phyloP scores from a whole-genome alignment of 75 land plant species.

The Chamaecyparis obtusa region DNA sequence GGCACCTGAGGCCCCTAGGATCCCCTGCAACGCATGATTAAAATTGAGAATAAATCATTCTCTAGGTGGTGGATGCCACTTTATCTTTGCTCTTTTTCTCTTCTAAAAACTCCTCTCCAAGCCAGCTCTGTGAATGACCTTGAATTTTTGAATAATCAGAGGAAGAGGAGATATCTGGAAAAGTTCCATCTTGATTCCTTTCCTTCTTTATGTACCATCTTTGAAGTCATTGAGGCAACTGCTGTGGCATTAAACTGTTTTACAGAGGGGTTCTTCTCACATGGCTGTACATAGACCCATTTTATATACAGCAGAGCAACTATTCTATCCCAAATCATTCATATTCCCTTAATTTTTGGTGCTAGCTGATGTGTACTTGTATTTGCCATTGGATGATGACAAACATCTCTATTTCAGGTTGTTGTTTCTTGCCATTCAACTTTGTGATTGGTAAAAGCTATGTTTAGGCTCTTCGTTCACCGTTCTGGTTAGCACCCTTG shows the following conservation, averaged over 20 bases:
- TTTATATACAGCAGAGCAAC: not conserved
- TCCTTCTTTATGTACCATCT: not conserved
- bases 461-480: not conserved
- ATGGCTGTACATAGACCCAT: not conserved
- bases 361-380: not conserved
- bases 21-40: too few relatives aligned
- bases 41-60: too few relatives aligned
- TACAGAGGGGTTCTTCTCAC: not conserved
- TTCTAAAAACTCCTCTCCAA: too few relatives aligned
- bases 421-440: not conserved
- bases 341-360: not conserved
- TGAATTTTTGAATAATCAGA: not conserved
- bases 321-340: not conserved
- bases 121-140: not conserved
- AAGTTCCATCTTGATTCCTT: not conserved
- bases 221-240: not conserved
- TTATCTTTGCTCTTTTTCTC: too few relatives aligned
- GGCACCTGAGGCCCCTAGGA: too few relatives aligned
- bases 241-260: not conserved
- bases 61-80: too few relatives aligned
- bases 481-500: not conserved
- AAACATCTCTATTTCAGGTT: not conserved
- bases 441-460: not conserved
- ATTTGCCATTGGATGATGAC: not conserved
- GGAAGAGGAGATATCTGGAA: not conserved